These are phyloP conservation scores for Phoenix dactylifera DNA, from an alignment of 176 grass and related monocot species.

Conservation along the genomic window DNA sequence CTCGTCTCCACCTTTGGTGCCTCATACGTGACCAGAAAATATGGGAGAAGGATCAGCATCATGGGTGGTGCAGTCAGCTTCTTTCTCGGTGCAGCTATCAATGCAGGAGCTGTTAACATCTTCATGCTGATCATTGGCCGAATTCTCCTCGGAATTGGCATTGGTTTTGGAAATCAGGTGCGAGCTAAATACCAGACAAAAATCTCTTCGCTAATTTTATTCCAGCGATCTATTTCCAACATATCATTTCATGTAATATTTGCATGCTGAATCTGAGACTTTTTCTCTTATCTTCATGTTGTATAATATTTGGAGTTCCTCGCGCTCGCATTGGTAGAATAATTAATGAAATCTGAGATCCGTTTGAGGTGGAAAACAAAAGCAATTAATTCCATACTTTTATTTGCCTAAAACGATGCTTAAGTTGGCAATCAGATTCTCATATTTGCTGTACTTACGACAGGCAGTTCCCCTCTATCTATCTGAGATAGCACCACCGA, in stretches of 20 bases:
- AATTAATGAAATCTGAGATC: too few relatives aligned
- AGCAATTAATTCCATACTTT: too few relatives aligned
- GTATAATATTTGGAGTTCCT: too few relatives aligned
- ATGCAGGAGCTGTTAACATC: background rate
- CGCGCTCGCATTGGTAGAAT: too few relatives aligned
- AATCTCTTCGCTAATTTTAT: too few relatives aligned
- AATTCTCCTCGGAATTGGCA: slow-evolving; percentile 45
- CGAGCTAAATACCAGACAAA: too few relatives aligned
- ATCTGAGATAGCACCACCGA: slow-evolving; percentile 51
- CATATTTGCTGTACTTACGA: background rate
- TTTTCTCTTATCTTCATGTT: too few relatives aligned
- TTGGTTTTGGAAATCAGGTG: slow-evolving; percentile 57
- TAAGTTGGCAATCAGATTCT: background rate
- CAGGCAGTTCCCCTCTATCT: slow-evolving; percentile 66
- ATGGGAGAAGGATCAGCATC: too few relatives aligned
- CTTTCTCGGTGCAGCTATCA: slow-evolving; percentile 27
- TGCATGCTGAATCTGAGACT: too few relatives aligned
- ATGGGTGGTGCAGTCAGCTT: background rate
- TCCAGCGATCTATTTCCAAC: too few relatives aligned
- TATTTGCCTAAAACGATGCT: background rate
- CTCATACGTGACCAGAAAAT: background rate
- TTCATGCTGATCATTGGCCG: slow-evolving; percentile 50
- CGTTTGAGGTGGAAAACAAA: too few relatives aligned
- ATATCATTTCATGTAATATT: too few relatives aligned
- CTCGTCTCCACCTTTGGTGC: slow-evolving; percentile 41